These are phyloP conservation scores for Penicillium egyptiacum DNA, from an alignment of 495 filamentous ascomycete genomes.

Conservation along the genomic window DNA sequence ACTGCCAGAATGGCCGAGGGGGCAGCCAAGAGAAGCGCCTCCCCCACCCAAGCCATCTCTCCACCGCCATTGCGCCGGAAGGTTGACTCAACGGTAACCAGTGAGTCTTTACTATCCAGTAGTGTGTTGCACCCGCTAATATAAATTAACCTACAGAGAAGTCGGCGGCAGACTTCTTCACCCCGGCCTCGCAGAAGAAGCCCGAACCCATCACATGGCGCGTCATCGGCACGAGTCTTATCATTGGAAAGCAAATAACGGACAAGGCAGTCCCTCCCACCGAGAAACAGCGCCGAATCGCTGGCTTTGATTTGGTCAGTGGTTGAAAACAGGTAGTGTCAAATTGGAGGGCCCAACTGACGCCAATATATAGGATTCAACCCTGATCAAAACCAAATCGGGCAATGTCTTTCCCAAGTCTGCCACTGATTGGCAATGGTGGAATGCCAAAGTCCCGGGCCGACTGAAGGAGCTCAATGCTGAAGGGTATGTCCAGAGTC, in stretches of 20 bases:
- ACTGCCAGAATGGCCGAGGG: slow-evolving; percentile 37
- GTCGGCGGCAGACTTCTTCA: slow-evolving; percentile 84
- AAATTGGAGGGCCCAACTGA: not conserved
- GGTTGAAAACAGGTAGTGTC: not conserved
- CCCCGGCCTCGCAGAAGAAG: slow-evolving; percentile 78
- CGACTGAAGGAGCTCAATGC: slow-evolving; percentile 63
- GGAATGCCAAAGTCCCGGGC: slow-evolving; percentile 69
- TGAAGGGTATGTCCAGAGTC: slow-evolving; percentile 59
- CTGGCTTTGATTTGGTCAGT: slow-evolving; percentile 87
- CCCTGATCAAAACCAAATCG: slow-evolving; percentile 74
- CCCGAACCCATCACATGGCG: slow-evolving; percentile 77
- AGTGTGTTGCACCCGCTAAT: not conserved
- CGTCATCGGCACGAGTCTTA: slow-evolving; percentile 63
- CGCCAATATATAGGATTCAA: slow-evolving; percentile 67
- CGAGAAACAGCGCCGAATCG: slow-evolving; percentile 60
- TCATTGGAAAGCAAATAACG: slow-evolving; percentile 71
- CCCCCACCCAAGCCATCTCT: slow-evolving; percentile 40
- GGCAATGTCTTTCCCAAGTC: slow-evolving; percentile 74
- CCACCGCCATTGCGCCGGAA: slow-evolving; percentile 56
- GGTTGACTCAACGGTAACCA: slow-evolving; percentile 69
- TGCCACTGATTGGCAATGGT: slow-evolving; percentile 91
- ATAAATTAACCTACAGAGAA: slow-evolving; percentile 47
- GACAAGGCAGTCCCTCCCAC: slow-evolving; percentile 24
- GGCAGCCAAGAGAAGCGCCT: slow-evolving; percentile 37
- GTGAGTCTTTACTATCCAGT: slow-evolving; percentile 45